Conservation (phyloP, 345 rosid genomes). For the Populus alba region DNA sequence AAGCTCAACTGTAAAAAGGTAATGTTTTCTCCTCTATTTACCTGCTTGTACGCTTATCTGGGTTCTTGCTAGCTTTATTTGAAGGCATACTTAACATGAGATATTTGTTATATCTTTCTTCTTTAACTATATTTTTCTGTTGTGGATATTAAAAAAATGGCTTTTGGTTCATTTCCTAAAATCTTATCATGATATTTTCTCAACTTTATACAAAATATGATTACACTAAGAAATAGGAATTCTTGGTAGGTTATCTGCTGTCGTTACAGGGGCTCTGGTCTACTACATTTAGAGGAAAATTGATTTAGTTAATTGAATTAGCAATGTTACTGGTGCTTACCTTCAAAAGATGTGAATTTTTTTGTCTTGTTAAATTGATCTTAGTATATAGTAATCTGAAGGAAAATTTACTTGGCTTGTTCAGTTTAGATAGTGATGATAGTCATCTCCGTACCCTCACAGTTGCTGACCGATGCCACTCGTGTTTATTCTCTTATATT, state of each 20-base stretch:
- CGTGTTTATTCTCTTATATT: not conserved
- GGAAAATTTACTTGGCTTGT: not conserved
- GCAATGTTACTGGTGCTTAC: not conserved
- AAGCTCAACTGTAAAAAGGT: constrained; percentile 60
- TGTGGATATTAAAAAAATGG: not conserved
- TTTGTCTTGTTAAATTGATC: not conserved
- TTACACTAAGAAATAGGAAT: not conserved
- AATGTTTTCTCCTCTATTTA: not conserved
- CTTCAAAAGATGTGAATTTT: not conserved
- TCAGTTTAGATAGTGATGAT: not conserved
- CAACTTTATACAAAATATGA: not conserved
- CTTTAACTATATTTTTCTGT: not conserved
- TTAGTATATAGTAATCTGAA: not conserved
- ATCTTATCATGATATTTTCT: not conserved
- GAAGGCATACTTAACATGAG: not conserved
- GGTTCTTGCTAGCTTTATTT: not conserved
- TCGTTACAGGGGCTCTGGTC: not conserved
- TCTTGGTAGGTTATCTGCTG: not conserved
- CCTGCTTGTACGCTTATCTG: not conserved
- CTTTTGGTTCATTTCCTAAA: not conserved
- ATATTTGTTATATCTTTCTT: not conserved
- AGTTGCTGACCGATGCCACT: not conserved
- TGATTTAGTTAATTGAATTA: not conserved
- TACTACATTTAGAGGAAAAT: not conserved
- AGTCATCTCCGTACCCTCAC: not conserved